Evolutionary conservation across 495 filamentous ascomycete species (phyloP), one percentile per base, ranked within the genome.

Genomic region (Corynascus novoguineensis): DNA sequence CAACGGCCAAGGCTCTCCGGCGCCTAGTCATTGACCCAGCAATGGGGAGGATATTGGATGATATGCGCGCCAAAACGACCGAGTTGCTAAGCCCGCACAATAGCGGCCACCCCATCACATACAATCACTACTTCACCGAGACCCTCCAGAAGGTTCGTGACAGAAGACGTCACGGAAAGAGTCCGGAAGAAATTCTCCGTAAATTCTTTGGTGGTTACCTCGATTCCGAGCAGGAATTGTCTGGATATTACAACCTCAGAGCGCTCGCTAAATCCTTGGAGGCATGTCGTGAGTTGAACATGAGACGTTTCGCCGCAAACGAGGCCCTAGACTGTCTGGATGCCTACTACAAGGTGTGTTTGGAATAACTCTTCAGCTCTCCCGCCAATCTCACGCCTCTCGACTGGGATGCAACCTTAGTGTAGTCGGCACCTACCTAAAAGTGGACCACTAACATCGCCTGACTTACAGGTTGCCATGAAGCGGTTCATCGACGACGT

Each of bases 401-500:
- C 19, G 5, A 3, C 35, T n/a, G n/a, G 7, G 14, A n/a, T 2
- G 29, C 29, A 5, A 31, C 10, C 29, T 31, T 31, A 10, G 10
- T 31, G 29, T 31, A 10, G 29, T 10, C 29, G 29, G 29, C 29
- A 10, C 29, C 29, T 10, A 31, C 5, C 29, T 10, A 10, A 31
- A 31, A 5, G 29, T 31, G 5, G 29, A 5, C 29, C 10, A 17
- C 29, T 47, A n/a, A 38, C 29, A 22, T 17, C 29, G n/a, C 12
- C 10, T 24, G 4, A 2, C 0, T 48, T 15, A n/a, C 19, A 86
- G 85, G 78, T 87, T 60, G 78, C 84, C 0, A 64, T 84, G 50
- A 75, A 79, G 58, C 76, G 73, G 0, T 85, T 88, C 62, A 67
- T 84, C n/a, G 82, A 88, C 35, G 81, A 86, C 41, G 59, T 87